These are phyloP conservation scores for Colletotrichum australisinense DNA, from an alignment of 2,329 filamentous ascomycete species.

Conservation along the genomic window DNA sequence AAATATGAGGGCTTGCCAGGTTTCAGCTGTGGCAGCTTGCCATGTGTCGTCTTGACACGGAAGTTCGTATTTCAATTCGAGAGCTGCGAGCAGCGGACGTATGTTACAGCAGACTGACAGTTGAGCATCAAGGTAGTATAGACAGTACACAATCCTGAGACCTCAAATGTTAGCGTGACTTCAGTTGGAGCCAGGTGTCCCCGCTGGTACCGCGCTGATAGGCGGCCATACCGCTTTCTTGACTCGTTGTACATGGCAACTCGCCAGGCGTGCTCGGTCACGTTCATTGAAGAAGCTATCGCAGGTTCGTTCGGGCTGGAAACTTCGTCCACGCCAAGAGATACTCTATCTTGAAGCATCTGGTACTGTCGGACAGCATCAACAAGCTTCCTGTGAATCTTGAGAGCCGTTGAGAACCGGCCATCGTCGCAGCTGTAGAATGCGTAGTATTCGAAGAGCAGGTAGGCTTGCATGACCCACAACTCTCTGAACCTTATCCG, in stretches of 20 bases:
- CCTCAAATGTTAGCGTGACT: not conserved
- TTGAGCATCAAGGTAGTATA: not conserved
- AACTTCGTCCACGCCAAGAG: not conserved
- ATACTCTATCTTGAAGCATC: not conserved
- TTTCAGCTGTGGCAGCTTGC: not conserved
- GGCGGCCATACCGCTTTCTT: not conserved
- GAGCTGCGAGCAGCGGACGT: not conserved
- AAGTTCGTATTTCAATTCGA: not conserved
- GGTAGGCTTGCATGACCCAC: constrained; percentile 6
- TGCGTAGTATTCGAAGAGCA: not conserved
- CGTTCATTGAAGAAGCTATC: not conserved
- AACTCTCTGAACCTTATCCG: not conserved
- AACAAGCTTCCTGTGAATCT: not conserved
- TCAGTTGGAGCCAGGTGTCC: too few species aligned
- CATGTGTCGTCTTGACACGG: not conserved
- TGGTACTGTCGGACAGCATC: not conserved
- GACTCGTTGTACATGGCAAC: not conserved
- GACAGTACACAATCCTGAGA: not conserved
- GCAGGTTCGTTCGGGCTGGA: not conserved
- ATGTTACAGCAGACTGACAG: not conserved
- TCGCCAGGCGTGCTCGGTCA: not conserved
- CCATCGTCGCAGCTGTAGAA: not conserved
- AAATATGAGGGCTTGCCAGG: not conserved
- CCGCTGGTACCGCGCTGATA: not conserved
- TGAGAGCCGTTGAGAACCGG: not conserved